A percentile compares a stretch with the other conserved stretches of the same genome.
Evolutionary conservation across 805 yeast species (phyloP).

Genomic region (Kluyveromyces dobzhanskii): DNA sequence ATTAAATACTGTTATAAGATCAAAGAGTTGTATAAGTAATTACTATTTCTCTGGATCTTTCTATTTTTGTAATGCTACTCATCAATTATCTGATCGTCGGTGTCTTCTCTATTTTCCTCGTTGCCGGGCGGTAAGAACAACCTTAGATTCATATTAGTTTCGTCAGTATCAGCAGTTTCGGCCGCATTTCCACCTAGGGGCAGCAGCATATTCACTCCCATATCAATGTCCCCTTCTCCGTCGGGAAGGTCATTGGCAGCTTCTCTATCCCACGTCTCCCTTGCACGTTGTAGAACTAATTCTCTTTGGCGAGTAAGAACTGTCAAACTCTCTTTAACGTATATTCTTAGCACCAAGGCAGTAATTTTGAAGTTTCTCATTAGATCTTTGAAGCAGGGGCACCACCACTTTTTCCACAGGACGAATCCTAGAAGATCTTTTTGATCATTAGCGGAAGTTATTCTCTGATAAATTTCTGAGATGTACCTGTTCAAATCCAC

Average conservation of each 20-base stretch:
- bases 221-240: slow-evolving; percentile 3
- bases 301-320: slow-evolving; percentile 29
- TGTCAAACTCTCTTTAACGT: slow-evolving; percentile 27
- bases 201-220: slow-evolving; percentile 4
- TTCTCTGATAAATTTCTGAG: slow-evolving; percentile 19
- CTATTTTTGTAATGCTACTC: background rate
- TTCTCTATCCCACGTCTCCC: slow-evolving; percentile 12
- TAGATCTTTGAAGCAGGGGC: slow-evolving; percentile 19
- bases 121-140: slow-evolving; percentile 2
- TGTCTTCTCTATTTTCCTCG: slow-evolving; percentile 2
- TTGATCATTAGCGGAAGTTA: slow-evolving; percentile 13
- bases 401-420: slow-evolving; percentile 24
- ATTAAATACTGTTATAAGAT: too few relatives aligned
- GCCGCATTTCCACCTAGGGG: background rate
- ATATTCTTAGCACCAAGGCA: slow-evolving; percentile 26
- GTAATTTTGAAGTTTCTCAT: slow-evolving; percentile 25
- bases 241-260: slow-evolving; percentile 2
- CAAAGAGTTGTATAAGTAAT: background rate
- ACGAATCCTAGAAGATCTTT: slow-evolving; percentile 21
- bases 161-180: slow-evolving; percentile 2
- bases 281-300: slow-evolving; percentile 21
- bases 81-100: slow-evolving; percentile 7
- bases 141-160: slow-evolving; percentile 4
- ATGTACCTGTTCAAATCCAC: slow-evolving; percentile 26
- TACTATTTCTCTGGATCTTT: background rate